Evolutionary conservation across 495 filamentous ascomycete genomes (phyloP), one percentile per base, ranked within the genome.

Genomic region (Trichocladium antarcticum): DNA sequence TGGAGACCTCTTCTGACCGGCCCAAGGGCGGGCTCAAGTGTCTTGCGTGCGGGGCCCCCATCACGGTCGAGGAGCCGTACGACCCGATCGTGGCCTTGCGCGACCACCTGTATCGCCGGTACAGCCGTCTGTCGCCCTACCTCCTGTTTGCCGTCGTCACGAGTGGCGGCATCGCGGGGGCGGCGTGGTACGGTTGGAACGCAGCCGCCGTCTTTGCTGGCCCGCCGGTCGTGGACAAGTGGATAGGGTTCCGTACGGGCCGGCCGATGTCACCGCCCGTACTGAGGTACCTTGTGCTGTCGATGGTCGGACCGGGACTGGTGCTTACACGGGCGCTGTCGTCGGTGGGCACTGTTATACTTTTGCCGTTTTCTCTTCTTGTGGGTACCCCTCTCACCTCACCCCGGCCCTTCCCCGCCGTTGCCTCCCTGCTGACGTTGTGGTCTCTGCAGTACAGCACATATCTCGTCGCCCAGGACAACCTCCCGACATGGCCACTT

Each of bases 31-130:
- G 79, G 47, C 78, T 95, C 56, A 63, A 74, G 42, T 98, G 92
- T 61, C 88, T 89, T 6, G 83, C 89, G 54, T 98, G 92, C 75
- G 89, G 92, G 60, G 74, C 78, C 1, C 78, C 82, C 50, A 92
- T 97, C 51, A 64, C 73, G 10, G 68, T 97, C 40, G 76, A 79
- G 14, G 79, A 87, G 36, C 86, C 84, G 22, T 74, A 74, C 49
- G 86, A 87, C 63, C 62, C 73, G 29, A 61, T 87, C 34, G 75
- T 93, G 16, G 74, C 79, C 42, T 47, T 74, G 3, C 70, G 80
- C 34, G 75, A 81, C 15, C 45, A 62, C 34, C 31, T 85, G 3
- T 74, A 82, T 56, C 59, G 67, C 27, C 48, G 71, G n/a, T 77
- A 77, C 42, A 75, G 74, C 6, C 62, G 67, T 36, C 50, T 79